Percentiles rank a stretch among this genome's conserved stretches.
Evolutionary conservation across 441 rosid species (phyloP).

Genomic region (Macaranga tanarius): DNA sequence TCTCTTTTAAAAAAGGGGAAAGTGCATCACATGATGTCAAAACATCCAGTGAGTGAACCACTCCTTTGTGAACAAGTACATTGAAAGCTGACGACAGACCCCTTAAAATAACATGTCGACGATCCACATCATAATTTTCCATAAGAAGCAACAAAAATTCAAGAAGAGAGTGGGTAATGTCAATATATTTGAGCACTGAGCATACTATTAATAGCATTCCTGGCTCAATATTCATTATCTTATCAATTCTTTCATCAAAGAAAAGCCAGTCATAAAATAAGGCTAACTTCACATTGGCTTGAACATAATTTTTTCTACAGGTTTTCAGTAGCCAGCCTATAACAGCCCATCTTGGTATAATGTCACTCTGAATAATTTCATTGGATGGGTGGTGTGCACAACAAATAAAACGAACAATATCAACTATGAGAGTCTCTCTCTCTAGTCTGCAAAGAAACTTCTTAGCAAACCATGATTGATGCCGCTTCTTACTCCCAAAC

Average conservation of each 20-base stretch:
- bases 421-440: slow-evolving; percentile 61
- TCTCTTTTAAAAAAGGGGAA: slow-evolving; percentile 52
- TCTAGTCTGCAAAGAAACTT: slow-evolving; percentile 54
- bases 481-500: slow-evolving; percentile 70
- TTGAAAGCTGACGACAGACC: slow-evolving; percentile 62
- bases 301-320: slow-evolving; percentile 54
- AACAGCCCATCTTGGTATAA: slow-evolving; percentile 87
- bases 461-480: slow-evolving; percentile 73
- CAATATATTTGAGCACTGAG: slow-evolving; percentile 64
- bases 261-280: slow-evolving; percentile 89
- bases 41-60: slow-evolving; percentile 53
- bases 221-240: slow-evolving; percentile 84
- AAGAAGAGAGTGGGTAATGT: slow-evolving; percentile 62
- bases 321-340: slow-evolving; percentile 74
- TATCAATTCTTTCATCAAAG: slow-evolving; percentile 64
- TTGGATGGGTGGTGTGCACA: slow-evolving; percentile 73
- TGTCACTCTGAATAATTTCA: slow-evolving; percentile 56
- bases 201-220: slow-evolving; percentile 71
- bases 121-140: slow-evolving; percentile 63
- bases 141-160: slow-evolving; percentile 71
- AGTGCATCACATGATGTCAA: slow-evolving; percentile 43
- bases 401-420: slow-evolving; percentile 76
- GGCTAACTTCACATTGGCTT: slow-evolving; percentile 62
- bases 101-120: slow-evolving; percentile 34
- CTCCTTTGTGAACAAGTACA: slow-evolving; percentile 61